Base-by-base conservation (phyloP, 768 basidiomycete genomes). In the Leccinum boreale region DNA sequence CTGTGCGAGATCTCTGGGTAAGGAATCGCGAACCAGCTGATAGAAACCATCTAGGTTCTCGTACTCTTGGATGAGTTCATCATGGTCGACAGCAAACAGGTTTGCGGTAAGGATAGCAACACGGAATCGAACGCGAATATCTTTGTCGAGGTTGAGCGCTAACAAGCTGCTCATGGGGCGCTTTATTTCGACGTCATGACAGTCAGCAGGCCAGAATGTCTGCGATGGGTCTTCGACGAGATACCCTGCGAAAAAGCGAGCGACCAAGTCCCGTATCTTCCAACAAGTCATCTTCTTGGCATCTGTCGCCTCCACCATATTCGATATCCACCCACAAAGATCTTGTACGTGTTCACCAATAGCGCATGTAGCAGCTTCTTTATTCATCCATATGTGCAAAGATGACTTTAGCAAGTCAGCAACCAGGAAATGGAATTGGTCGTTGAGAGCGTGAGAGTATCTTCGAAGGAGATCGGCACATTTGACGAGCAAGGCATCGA, bases 121-220 rank as follows among this genome's bases (percentile, higher is more conserved):
- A 29, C 90, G 85, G 67, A 94, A 89, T 15, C 96, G 85, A 48
- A 97, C 89, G 31, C 94, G 84, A 19, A 90, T 84, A 67, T 98
- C 95, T 42, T 76, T 72, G 70, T 98, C 90, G n/a, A 72, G 66
- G 21, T 79, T 79, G 63, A 91, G 63, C 26, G 68, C 67, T 11
- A 83, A 81, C 33, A 92, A 76, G 31, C 85, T 67, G 62, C 62
- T 59, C 53, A 78, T 66, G 12, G 87, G 82, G 59, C 77, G 63
- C 15, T 62, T 58, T n/a, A 70, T 58, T 12, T 63, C 62, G 12
- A 68, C 59, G 0, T 74, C 73, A 21, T 71, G 60, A 44, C 67
- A 63, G 14, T 59, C 59, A 26, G 52, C 42, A 39, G 67, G 63
- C 88, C 89, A 87, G 36, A 78, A 69, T 19, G 63, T 57, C 58